A percentile compares a stretch with the other conserved stretches of the same genome.
These are phyloP conservation scores for Tetraselmis striata DNA, from an alignment of 139 green algal species.

Conservation along the genomic window DNA sequence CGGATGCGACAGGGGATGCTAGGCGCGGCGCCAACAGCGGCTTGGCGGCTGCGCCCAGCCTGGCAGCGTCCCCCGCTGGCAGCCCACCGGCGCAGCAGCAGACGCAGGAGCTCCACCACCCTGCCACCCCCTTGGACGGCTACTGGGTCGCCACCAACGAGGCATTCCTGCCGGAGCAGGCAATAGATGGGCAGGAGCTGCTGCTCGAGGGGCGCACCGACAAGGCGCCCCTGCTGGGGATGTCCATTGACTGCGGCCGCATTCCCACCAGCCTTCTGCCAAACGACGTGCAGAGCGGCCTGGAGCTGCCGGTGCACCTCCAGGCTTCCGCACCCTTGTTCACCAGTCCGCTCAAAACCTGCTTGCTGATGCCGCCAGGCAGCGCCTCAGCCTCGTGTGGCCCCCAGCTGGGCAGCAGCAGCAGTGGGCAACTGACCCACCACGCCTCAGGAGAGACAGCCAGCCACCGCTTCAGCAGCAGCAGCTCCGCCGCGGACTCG, in stretches of 20 bases:
- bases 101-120: not conserved
- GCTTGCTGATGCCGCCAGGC: not conserved
- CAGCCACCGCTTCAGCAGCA: not conserved
- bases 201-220: not conserved
- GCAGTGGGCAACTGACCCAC: too few relatives aligned
- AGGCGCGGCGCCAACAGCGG: not conserved
- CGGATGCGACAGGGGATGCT: not conserved
- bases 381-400: too few relatives aligned
- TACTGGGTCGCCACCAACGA: not conserved
- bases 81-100: not conserved
- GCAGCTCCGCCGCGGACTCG: not conserved
- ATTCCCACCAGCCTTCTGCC: not conserved
- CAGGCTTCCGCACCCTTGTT: not conserved
- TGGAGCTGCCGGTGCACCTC: not conserved
- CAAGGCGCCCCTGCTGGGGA: not conserved
- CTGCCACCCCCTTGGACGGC: not conserved
- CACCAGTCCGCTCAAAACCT: not conserved
- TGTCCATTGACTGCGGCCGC: not conserved
- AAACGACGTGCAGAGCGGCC: too few relatives aligned
- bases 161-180: not conserved
- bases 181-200: not conserved
- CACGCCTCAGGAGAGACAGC: too few relatives aligned
- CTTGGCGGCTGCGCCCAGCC: not conserved
- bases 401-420: too few relatives aligned
- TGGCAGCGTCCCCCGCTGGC: not conserved